Conservation (phyloP, 495 filamentous ascomycete species). For the Elaphomyces granulatus region DNA sequence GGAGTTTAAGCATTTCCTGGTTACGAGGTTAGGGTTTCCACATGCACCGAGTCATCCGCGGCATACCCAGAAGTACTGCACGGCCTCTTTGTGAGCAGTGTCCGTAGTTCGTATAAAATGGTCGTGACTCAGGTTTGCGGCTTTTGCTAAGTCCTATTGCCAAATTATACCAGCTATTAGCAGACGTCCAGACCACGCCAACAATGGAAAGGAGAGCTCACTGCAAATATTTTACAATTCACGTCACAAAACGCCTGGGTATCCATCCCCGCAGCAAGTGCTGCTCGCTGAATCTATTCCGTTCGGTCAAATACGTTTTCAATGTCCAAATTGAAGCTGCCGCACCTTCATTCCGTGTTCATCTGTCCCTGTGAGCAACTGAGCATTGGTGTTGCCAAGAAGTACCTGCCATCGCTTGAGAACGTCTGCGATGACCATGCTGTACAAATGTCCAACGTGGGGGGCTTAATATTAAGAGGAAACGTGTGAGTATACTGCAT, state of each 20-base stretch:
- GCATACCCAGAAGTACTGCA: conserved; percentile 78
- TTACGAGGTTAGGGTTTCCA: conserved; percentile 6
- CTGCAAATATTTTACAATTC: conserved; percentile 36
- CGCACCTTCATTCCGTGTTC: conserved; percentile 86
- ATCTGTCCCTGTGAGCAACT: conserved; percentile 86
- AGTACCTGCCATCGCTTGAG: conserved; percentile 87
- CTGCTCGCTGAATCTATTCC: conserved; percentile 65
- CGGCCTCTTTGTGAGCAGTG: conserved; percentile 62
- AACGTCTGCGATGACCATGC: conserved; percentile 80
- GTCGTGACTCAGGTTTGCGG: conserved; percentile 55
- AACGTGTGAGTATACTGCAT: background rate
- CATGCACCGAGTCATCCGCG: background rate
- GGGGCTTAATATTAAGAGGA: conserved; percentile 60
- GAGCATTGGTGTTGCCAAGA: conserved; percentile 46
- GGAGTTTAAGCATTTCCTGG: conserved; percentile 50
- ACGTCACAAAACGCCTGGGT: conserved; percentile 48
- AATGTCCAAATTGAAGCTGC: background rate
- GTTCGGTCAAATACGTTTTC: conserved; percentile 11
- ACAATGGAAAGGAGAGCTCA: conserved; percentile 6
- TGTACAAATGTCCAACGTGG: conserved; percentile 90
- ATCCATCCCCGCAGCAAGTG: conserved; percentile 46
- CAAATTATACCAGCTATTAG: too few relatives aligned
- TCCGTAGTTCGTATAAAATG: conserved; percentile 89
- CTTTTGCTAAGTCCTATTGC: conserved; percentile 46
- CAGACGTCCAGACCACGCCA: too few relatives aligned